phyloP scores from a whole-genome alignment of 306 rosid genomes.

The Dryas drummondii region DNA sequence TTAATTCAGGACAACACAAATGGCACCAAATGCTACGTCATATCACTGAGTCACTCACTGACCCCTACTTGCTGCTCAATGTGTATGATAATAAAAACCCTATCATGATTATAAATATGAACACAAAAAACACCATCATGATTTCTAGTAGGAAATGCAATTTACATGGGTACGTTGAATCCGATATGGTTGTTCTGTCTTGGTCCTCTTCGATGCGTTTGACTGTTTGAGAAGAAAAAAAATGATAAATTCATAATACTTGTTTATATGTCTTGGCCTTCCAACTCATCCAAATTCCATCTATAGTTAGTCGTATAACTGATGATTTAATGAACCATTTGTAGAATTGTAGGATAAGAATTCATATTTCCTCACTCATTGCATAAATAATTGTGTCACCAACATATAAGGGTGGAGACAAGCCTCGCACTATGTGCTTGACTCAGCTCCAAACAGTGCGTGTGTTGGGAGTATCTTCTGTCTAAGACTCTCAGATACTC shows the following conservation, averaged over 20 bases:
- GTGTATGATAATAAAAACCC: neutral
- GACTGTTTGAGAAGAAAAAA: too few species aligned
- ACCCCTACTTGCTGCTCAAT: neutral
- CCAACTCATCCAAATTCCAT: too few species aligned
- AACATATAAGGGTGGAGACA: neutral
- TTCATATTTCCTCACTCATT: too few species aligned
- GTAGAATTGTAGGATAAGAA: too few species aligned
- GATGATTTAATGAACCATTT: too few species aligned
- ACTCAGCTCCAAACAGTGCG: neutral
- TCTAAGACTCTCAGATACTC: neutral
- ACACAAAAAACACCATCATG: neutral
- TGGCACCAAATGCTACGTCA: neutral
- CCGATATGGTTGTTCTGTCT: too few species aligned
- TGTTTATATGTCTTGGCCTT: too few species aligned
- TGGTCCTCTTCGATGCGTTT: too few species aligned
- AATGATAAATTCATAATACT: too few species aligned
- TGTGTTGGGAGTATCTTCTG: neutral
- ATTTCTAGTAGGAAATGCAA: neutral
- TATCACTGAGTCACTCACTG: neutral
- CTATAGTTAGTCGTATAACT: too few species aligned
- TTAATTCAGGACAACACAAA: neutral
- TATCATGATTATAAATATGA: neutral
- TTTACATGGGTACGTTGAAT: neutral
- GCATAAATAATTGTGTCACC: neutral
- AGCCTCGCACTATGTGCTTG: neutral